Conservation (phyloP, 306 rosid genomes). For the Trifolium pratense region DNA sequence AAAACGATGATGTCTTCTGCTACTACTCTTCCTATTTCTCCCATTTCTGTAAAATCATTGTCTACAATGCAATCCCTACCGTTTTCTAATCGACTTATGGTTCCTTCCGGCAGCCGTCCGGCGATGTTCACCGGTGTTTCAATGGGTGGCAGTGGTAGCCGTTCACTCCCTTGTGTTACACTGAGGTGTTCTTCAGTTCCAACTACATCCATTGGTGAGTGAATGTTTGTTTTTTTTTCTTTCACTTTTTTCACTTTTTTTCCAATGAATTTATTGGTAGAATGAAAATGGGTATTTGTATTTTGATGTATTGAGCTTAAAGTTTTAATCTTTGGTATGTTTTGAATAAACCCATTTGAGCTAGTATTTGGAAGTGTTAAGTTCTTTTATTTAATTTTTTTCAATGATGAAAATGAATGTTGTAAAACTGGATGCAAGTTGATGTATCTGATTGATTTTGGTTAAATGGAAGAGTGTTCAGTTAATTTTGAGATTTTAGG, state of each 20-base stretch:
- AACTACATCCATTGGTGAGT: constrained; percentile 42
- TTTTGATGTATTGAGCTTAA: neutral
- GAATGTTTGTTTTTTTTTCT: neutral
- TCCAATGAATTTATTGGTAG: neutral
- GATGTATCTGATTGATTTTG: constrained; percentile 12
- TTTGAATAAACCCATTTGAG: too few species aligned
- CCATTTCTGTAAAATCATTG: neutral
- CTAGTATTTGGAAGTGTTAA: too few species aligned
- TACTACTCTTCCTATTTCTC: constrained; percentile 7
- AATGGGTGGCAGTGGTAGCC: neutral
- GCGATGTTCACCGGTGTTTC: constrained; percentile 39
- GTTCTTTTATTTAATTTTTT: neutral
- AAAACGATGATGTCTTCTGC: constrained; percentile 35
- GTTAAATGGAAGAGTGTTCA: neutral
- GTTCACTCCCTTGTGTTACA: constrained; percentile 32
- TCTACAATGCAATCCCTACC: constrained; percentile 35
- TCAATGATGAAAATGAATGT: constrained; percentile 15
- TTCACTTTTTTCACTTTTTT: neutral
- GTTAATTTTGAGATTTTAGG: constrained; percentile 3
- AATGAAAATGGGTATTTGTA: constrained; percentile 1
- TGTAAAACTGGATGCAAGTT: neutral
- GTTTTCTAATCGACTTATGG: constrained; percentile 36
- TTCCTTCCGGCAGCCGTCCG: constrained; percentile 40
- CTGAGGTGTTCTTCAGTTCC: constrained; percentile 50
- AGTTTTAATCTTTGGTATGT: constrained; percentile 2